Evolutionary conservation across 345 rosid genomes (phyloP).

Genomic region (Gossypium raimondii): DNA sequence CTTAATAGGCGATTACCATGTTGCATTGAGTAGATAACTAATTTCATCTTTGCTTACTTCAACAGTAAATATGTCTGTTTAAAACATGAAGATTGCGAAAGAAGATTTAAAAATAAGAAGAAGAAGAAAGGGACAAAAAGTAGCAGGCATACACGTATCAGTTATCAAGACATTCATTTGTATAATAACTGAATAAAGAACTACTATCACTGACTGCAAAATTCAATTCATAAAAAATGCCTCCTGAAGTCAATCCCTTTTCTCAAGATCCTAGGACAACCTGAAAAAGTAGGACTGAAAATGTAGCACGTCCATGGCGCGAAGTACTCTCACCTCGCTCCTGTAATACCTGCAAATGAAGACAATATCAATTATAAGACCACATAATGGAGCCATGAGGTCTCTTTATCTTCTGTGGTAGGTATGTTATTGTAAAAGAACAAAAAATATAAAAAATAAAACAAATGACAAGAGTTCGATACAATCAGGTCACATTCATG

Average conservation of each 20-base stretch:
- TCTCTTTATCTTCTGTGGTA: constrained; percentile 10
- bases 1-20: background rate
- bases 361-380: constrained; percentile 9
- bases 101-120: constrained; percentile 5
- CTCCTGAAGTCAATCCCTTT: background rate
- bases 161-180: constrained; percentile 12
- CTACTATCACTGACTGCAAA: constrained; percentile 20
- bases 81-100: background rate
- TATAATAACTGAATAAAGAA: constrained; percentile 13
- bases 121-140: background rate
- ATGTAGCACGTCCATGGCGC: constrained; percentile 98
- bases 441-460: background rate
- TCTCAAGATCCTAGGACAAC: constrained; percentile 33
- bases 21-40: background rate
- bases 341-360: constrained; percentile 73
- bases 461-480: background rate
- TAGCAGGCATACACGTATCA: constrained; percentile 6
- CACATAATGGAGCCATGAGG: constrained; percentile 2
- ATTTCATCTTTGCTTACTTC: constrained; percentile 14
- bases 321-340: constrained; percentile 99
- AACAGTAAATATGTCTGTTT: background rate
- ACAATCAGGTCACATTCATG: background rate
- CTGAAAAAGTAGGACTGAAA: constrained; percentile 97
- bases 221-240: constrained; percentile 6
- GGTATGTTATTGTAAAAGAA: background rate